Evolutionary conservation across 768 basidiomycete species (phyloP), one percentile per base, ranked within the genome.

Genomic region (Pleurotus ostreatus): DNA sequence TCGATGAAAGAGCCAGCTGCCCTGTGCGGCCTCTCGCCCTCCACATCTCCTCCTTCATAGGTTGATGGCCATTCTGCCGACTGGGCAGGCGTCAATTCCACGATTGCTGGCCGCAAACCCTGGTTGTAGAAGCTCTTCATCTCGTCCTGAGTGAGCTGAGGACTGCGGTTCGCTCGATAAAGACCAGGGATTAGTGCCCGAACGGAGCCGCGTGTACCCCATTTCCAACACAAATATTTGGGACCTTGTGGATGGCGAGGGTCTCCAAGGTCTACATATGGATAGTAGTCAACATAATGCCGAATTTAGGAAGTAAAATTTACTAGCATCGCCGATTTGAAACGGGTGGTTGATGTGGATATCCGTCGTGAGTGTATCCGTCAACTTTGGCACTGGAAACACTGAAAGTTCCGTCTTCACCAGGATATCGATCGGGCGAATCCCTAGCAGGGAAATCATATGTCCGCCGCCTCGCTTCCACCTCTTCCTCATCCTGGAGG

Each of bases 371-470:
- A 68, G 55, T 1, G 61, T 62, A 39, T 68, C 64, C 30, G 60
- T 49, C 1, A 26, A 12, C 9, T 58, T 60, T 0, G 62, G 20
- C 3, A 65, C 44, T 1, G 62, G 60, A 47, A 56, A 59, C 9
- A 65, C n/a, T 1, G 55, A 57, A 2, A 68, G 38, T 20, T 30
- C 4, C 0, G 18, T 12, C 0, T 41, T 13, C 39, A 63, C 46
- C 2, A n/a, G 20, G 20, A 66, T 62, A n/a, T 63, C 16, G 2
- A n/a, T n/a, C n/a, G n/a, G n/a, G n/a, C n/a, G n/a, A n/a, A 68
- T 56, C 1, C 65, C 65, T 11, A 66, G 57, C 11, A 68, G 16
- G 5, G 62, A 66, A 44, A n/a, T n/a, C n/a, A n/a, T n/a, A n/a
- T n/a, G n/a, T n/a, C n/a, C n/a, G n/a, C n/a, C 65, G 54, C 12